Conservation (phyloP, 345 rosid genomes). For the Gossypium sturtianum region DNA sequence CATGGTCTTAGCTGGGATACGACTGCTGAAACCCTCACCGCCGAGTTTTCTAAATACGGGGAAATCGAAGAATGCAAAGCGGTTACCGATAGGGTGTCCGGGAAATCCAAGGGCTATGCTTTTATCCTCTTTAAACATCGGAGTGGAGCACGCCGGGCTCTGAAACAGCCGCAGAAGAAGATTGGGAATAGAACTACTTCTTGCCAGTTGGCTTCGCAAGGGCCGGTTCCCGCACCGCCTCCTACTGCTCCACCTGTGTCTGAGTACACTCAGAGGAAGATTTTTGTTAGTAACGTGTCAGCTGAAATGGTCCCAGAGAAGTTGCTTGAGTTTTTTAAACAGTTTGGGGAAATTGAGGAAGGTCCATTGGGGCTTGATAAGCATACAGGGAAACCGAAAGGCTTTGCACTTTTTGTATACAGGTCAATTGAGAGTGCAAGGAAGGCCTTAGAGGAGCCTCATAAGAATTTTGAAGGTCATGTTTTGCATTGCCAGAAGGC, state of each 20-base stretch:
- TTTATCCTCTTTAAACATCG: conserved; percentile 63
- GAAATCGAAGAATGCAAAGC: conserved; percentile 81
- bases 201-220: conserved; percentile 68
- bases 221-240: conserved; percentile 56
- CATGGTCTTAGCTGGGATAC: conserved; percentile 89
- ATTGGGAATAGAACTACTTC: conserved; percentile 60
- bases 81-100: conserved; percentile 60
- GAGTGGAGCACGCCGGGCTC: conserved; percentile 57
- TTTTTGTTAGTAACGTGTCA: conserved; percentile 69
- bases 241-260: conserved; percentile 38
- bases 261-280: conserved; percentile 71
- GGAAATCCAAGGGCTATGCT: conserved; percentile 81
- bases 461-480: conserved; percentile 61
- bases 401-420: conserved; percentile 68
- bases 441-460: conserved; percentile 69
- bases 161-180: conserved; percentile 74
- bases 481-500: conserved; percentile 71
- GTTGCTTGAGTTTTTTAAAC: conserved; percentile 47
- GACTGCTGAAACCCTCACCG: conserved; percentile 50
- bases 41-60: conserved; percentile 55
- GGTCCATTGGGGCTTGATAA: conserved; percentile 83
- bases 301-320: conserved; percentile 50
- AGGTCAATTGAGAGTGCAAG: conserved; percentile 56
- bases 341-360: conserved; percentile 72
- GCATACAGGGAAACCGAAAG: conserved; percentile 68